These are phyloP conservation scores for Catharanthus roseus DNA, from an alignment of 257 asterid genomes.

Conservation along the genomic window DNA sequence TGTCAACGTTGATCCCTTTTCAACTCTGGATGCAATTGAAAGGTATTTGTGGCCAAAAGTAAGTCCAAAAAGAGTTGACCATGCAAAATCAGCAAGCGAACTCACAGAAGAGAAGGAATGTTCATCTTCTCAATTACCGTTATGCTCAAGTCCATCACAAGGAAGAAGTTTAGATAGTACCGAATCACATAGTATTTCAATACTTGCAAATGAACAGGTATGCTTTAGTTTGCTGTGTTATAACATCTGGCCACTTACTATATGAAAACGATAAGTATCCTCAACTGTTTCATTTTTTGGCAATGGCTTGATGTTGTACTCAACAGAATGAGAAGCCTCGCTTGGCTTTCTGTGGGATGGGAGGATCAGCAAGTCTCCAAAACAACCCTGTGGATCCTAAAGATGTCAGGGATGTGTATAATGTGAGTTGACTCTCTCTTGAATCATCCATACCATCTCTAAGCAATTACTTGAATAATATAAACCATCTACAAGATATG, in stretches of 20 bases:
- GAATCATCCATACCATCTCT: not conserved
- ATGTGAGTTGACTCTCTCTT: slow-evolving; percentile 38
- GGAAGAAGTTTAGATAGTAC: slow-evolving; percentile 31
- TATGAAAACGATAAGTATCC: not conserved
- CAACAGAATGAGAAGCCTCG: slow-evolving; percentile 36
- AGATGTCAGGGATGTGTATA: slow-evolving; percentile 26
- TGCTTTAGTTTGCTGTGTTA: not conserved
- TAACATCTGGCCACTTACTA: slow-evolving; percentile 1
- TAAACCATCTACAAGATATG: not conserved
- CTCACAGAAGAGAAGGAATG: slow-evolving; percentile 33
- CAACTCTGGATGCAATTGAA: slow-evolving; percentile 58
- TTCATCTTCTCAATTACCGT: slow-evolving; percentile 30
- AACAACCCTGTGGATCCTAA: slow-evolving; percentile 18
- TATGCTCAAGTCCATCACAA: slow-evolving; percentile 38
- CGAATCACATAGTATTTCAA: slow-evolving; percentile 27
- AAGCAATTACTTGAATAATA: not conserved
- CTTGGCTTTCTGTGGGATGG: slow-evolving; percentile 33
- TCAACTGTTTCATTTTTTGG: not conserved
- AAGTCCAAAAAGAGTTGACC: slow-evolving; percentile 29
- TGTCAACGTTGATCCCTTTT: slow-evolving; percentile 83
- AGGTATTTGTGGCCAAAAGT: slow-evolving; percentile 62
- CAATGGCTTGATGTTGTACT: slow-evolving; percentile 4
- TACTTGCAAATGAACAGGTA: slow-evolving; percentile 46
- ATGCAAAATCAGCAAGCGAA: slow-evolving; percentile 25
- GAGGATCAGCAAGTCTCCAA: slow-evolving; percentile 24